Conservation (phyloP, 495 filamentous ascomycete species). For the Xylaria curta region DNA sequence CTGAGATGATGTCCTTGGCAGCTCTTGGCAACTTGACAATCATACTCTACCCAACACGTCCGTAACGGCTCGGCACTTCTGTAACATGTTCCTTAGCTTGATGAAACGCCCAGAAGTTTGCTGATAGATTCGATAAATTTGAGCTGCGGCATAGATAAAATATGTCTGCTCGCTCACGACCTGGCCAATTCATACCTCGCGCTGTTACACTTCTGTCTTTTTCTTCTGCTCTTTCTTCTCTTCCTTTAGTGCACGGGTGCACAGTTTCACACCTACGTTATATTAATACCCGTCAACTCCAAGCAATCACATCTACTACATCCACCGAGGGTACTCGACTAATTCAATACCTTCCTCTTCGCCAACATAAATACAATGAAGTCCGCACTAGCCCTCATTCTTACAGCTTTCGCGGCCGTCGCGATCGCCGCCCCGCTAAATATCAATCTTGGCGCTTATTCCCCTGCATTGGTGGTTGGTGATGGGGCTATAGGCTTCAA, state of each 20-base stretch:
- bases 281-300: slow-evolving; percentile 18
- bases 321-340: neutral
- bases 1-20: slow-evolving; percentile 37
- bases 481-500: slow-evolving; percentile 63
- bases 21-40: slow-evolving; percentile 12
- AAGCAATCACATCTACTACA: neutral
- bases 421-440: slow-evolving; percentile 54
- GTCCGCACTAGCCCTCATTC: slow-evolving; percentile 30
- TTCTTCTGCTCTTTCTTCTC: slow-evolving; percentile 20
- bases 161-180: slow-evolving; percentile 7
- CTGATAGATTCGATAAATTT: neutral
- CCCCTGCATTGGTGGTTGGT: slow-evolving; percentile 63
- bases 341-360: neutral
- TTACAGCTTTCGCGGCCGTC: slow-evolving; percentile 31
- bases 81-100: slow-evolving; percentile 16
- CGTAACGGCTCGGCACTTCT: slow-evolving; percentile 19
- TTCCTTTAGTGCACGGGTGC: slow-evolving; percentile 36
- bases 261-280: slow-evolving; percentile 17
- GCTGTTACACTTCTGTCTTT: slow-evolving; percentile 10
- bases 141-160: neutral
- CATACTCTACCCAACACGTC: neutral
- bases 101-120: neutral
- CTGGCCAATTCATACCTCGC: slow-evolving; percentile 7
- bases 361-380: slow-evolving; percentile 29
- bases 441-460: slow-evolving; percentile 66